Base-by-base conservation (phyloP, 495 filamentous ascomycete species). In the Penicillium desertorum region DNA sequence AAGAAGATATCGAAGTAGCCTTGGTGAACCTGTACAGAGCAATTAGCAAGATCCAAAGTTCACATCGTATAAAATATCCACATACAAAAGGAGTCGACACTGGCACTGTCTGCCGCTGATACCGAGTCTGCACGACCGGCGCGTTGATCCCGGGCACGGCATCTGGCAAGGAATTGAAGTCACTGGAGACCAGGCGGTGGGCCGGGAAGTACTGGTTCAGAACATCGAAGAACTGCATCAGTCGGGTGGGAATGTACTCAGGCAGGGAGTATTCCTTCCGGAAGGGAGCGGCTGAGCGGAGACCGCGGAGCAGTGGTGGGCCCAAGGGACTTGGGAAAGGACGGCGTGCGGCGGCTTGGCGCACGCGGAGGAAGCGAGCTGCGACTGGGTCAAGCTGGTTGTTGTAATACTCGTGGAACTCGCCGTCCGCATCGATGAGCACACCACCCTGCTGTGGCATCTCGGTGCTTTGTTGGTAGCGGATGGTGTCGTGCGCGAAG, bases 1-100 rank as follows among this genome's bases (percentile, higher is more conserved):
- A 99, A 99, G 65, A 99, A 84, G 70, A 99, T 97, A 71, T 98
- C 95, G 63, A 99, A 99, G 72, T 96, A 96, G 12, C 94, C 95
- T 76, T 99, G 95, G 61, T 96, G 91, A 17, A 97, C 91, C 91
- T 95, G 60, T 27, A 27, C 12, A 42, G 4, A 22, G 45, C 16
- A n/a, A 49, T 64, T 37, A 72, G 62, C 51, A 14, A 12, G 8
- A 23, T 17, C 1, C 45, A 37, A 22, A 45, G 6, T 30, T 20
- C 12, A 36, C 12, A 29, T n/a, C 23, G 6, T 41, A 19, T 16
- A 34, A 46, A 6, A 12, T 16, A 16, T 30, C 5, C 14, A 76
- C 88, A 74, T 80, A 96, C 94, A 74, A 94, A 86, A 34, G 93
- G 92, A 12, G 95, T 98, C 4, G 85, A 77, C 11, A 99, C 94